Evolutionary conservation across 441 rosid species (phyloP).

Genomic region (Viola pubescens): DNA sequence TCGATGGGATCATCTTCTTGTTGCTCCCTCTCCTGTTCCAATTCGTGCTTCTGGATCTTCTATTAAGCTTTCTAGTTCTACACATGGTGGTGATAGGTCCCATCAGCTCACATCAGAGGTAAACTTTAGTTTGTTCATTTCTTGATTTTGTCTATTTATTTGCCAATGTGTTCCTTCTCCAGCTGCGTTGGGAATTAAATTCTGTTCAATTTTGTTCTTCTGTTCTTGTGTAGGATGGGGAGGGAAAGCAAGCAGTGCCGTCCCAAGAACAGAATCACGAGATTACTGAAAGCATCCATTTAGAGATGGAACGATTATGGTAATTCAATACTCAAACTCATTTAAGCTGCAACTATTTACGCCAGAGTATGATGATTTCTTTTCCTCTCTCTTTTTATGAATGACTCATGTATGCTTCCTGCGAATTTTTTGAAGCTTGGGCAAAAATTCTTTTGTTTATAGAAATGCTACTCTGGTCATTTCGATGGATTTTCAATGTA

Average conservation of each 20-base stretch:
- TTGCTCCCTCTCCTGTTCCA: slow-evolving; percentile 93
- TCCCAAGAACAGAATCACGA: slow-evolving; percentile 42
- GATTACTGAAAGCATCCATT: slow-evolving; percentile 74
- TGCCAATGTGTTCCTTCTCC: slow-evolving; percentile 3
- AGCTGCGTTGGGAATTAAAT: slow-evolving; percentile 4
- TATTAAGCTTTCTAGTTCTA: slow-evolving; percentile 55
- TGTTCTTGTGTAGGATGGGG: slow-evolving; percentile 38
- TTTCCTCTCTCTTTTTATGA: no score
- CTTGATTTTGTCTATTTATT: neutral
- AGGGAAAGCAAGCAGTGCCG: slow-evolving; percentile 30
- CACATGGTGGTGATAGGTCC: slow-evolving; percentile 43
- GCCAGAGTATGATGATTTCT: no score
- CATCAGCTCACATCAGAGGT: slow-evolving; percentile 59
- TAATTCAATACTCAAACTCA: no score
- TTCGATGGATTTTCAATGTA: no score
- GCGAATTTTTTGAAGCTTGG: no score
- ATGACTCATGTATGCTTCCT: no score
- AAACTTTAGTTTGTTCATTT: neutral
- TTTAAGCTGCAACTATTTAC: no score
- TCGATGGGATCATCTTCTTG: slow-evolving; percentile 65
- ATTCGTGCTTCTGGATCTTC: slow-evolving; percentile 90
- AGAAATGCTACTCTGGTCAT: no score
- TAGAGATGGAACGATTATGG: slow-evolving; percentile 58
- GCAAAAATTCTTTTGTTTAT: no score
- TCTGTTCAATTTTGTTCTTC: neutral